Evolutionary conservation across 2,329 filamentous ascomycete species (phyloP).

Genomic region (Calonectria pseudoreteaudii): DNA sequence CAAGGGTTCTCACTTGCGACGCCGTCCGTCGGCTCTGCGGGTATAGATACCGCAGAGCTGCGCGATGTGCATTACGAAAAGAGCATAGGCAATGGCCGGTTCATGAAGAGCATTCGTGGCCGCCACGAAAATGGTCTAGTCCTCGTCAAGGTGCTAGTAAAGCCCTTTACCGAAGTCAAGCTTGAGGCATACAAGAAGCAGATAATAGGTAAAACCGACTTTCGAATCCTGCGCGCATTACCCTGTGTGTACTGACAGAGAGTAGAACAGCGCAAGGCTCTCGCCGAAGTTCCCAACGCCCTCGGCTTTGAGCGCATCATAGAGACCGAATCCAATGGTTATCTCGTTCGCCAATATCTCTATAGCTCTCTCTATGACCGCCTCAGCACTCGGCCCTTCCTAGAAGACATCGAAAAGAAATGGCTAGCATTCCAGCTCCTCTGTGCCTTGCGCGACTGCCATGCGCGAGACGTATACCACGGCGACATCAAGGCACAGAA

Average conservation of each 20-base stretch:
- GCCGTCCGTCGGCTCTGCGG: constrained; percentile 89
- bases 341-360: constrained; percentile 93
- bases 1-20: constrained; percentile 96
- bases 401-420: constrained; percentile 98
- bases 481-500: constrained; percentile 99
- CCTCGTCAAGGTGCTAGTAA: constrained; percentile 94
- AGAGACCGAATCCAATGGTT: constrained; percentile 91
- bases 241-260: constrained; percentile 2
- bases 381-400: constrained; percentile 93
- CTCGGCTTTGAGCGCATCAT: constrained; percentile 90
- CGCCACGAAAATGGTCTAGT: constrained; percentile 91
- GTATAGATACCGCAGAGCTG: constrained; percentile 94
- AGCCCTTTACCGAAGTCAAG: constrained; percentile 86
- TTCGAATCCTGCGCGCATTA: background rate
- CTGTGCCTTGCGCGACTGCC: constrained; percentile 91
- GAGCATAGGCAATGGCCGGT: constrained; percentile 89
- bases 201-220: constrained; percentile 75
- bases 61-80: constrained; percentile 92
- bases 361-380: constrained; percentile 98
- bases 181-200: constrained; percentile 82
- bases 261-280: constrained; percentile 80
- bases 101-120: constrained; percentile 96
- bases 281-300: constrained; percentile 90
- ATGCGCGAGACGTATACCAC: constrained; percentile 89
- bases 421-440: constrained; percentile 97